Conservation (phyloP, 768 basidiomycete species). For the Cyclocybe aegerita region DNA sequence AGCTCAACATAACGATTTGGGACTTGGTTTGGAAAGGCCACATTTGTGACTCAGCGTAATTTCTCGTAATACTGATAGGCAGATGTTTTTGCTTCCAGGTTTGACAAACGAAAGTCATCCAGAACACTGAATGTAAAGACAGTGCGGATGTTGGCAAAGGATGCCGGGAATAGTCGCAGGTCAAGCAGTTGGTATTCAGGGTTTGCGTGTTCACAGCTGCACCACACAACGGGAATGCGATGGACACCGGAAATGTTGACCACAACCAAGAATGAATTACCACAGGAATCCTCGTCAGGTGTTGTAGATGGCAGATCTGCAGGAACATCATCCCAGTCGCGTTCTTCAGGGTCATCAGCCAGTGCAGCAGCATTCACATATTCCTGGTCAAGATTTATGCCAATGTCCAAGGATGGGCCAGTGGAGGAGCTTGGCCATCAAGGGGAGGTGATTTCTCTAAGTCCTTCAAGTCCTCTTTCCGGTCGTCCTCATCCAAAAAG, state of each 20-base stretch:
- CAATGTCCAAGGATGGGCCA: too few relatives aligned
- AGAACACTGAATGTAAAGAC: constrained; percentile 16
- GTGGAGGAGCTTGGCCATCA: too few relatives aligned
- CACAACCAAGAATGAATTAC: constrained; percentile 1
- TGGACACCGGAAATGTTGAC: constrained; percentile 17
- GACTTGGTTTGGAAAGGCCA: constrained; percentile 7
- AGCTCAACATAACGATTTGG: constrained; percentile 18
- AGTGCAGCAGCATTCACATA: too few relatives aligned
- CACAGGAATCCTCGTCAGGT: neutral
- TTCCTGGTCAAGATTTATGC: too few relatives aligned
- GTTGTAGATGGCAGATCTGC: neutral
- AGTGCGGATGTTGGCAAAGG: constrained; percentile 7
- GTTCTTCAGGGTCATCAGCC: neutral
- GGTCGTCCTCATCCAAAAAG: too few relatives aligned
- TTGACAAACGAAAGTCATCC: constrained; percentile 10
- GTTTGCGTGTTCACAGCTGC: neutral
- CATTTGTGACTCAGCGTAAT: constrained; percentile 13
- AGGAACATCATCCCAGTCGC: neutral
- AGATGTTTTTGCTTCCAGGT: constrained; percentile 18
- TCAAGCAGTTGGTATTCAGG: constrained; percentile 8
- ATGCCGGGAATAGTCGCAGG: constrained; percentile 12
- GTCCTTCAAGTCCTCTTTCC: too few relatives aligned
- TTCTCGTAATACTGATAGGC: constrained; percentile 17
- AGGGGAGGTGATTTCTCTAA: too few relatives aligned
- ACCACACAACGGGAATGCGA: constrained; percentile 3